Base-by-base conservation (phyloP, 371 early-diverging fungal genomes). In the Rhizopus delemar region DNA sequence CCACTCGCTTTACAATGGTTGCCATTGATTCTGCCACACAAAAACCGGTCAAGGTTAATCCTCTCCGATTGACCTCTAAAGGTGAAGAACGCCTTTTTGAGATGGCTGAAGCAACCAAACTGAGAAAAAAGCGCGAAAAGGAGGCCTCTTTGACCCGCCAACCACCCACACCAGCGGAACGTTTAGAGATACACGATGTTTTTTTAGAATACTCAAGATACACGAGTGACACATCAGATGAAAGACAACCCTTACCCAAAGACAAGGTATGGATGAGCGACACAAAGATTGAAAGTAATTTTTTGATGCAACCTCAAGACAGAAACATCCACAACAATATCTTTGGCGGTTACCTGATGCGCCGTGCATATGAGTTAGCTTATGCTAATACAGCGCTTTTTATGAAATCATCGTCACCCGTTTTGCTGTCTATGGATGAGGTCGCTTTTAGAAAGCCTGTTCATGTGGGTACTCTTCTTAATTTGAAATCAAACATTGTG, bases 1-100 rank as follows among this genome's bases (percentile, higher is more conserved):
- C 84, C 5, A 94, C 95, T 4, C 81, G 92, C 50, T 95, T 97
- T 71, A 93, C 92, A 16, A 96, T 97, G 96, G 97, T 93, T 8
- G 97, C 96, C 3, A 76, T 89, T 12, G 90, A 95, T 65, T 81
- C 90, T 7, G 67, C 71, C 28, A 91, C 93, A 2, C 77, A 80
- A 29, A 89, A 88, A 51, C 77, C 94, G 0, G 86, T 85, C 8
- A 81, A 85, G 53, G 82, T 97, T 46, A 91, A 91, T 59, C 91
- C 90, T 4, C 71, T 97, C 39, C 63, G 69, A 13, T 70, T 94
- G 16, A 85, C 87, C 13, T 89, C 84, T n/a, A 90, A 90, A n/a
- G 74, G 84, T 29, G 94, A 97, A 66, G 80, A 89, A 50, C 74
- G 77, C n/a, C 65, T 94, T 6, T 93, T 92, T 70, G 81, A 86